phyloP scores from a whole-genome alignment of 768 basidiomycete genomes.

The Trametes coccinea region DNA sequence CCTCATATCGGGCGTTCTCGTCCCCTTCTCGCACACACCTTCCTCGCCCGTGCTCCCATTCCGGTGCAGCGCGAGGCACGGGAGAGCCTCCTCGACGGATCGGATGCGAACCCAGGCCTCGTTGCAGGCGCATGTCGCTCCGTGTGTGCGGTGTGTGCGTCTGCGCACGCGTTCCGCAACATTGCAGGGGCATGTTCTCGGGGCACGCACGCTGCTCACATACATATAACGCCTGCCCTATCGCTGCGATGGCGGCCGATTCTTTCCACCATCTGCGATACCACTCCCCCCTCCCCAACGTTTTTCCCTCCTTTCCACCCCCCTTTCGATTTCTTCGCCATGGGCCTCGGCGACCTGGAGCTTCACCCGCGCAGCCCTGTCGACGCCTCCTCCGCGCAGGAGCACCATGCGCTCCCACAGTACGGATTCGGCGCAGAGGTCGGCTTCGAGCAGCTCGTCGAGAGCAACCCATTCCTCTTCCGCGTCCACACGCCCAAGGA shows the following conservation, averaged over 20 bases:
- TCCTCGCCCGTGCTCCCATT: neutral
- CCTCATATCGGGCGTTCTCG: conserved; percentile 8
- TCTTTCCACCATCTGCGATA: conserved; percentile 22
- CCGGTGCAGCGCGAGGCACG: conserved; percentile 11
- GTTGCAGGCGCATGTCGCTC: conserved; percentile 15
- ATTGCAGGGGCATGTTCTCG: conserved; percentile 18
- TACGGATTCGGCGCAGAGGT: conserved; percentile 69
- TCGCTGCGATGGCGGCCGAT: conserved; percentile 15
- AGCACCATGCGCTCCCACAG: conserved; percentile 53
- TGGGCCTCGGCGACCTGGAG: conserved; percentile 16
- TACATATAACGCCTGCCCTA: conserved; percentile 9
- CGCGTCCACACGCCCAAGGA: conserved; percentile 78
- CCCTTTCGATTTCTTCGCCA: neutral
- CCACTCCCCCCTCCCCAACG: neutral
- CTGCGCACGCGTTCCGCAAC: conserved; percentile 11
- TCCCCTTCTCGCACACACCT: conserved; percentile 1
- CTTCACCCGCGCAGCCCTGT: conserved; percentile 6
- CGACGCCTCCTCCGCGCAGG: conserved; percentile 17
- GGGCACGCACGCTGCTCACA: neutral
- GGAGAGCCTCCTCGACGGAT: conserved; percentile 9
- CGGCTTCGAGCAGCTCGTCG: conserved; percentile 60
- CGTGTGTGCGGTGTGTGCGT: neutral
- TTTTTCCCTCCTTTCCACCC: neutral
- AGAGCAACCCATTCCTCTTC: conserved; percentile 73
- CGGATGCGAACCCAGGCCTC: conserved; percentile 21